Evolutionary conservation across 2,329 filamentous ascomycete genomes (phyloP), one percentile per base, ranked within the genome.

Genomic region (Calonectria crousiana): DNA sequence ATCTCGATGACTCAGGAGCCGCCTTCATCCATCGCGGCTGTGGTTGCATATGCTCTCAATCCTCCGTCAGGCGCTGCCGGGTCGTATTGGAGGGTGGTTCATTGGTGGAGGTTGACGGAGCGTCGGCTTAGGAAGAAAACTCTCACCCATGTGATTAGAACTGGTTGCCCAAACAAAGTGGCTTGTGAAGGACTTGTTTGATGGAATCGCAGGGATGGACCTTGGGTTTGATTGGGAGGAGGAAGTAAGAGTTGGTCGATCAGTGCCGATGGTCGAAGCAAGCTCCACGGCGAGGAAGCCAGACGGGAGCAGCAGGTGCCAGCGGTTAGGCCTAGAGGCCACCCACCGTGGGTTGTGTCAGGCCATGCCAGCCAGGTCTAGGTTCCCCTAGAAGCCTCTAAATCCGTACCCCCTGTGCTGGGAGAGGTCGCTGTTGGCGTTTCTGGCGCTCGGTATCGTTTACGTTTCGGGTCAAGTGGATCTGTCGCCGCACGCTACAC

Each of bases 381-480:
- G 38, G 41, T 34, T 65, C 28, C 38, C 41, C 60, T 65, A 65
- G 41, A 47, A 32, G 26, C 60, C 60, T 49, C 60, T 65, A 65
- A 65, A 23, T 49, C 60, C 60, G 60, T 30, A 32, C 41, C 60
- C 60, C 60, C 60, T 65, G 38, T 20, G 36, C 56, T 28, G 56
- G n/a, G 34, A 41, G 56, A 60, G 23, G 60, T 49, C 28, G 9
- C 23, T 34, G 60, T 23, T 34, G 28, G 26, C 41, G 6, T 18
- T 14, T 58, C 34, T 41, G 38, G 60, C 60, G 60, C 60, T 65
- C 60, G 60, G 38, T 65, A 65, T 65, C 60, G 60, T 65, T 65
- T 65, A 65, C 41, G 60, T 44, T 65, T 49, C 38, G 60, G 36
- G 60, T 32, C 60, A 30, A 23, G 38, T 53, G 26, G 16, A 38